phyloP scores from a whole-genome alignment of 306 rosid genomes.

The Sophora flavescens region DNA sequence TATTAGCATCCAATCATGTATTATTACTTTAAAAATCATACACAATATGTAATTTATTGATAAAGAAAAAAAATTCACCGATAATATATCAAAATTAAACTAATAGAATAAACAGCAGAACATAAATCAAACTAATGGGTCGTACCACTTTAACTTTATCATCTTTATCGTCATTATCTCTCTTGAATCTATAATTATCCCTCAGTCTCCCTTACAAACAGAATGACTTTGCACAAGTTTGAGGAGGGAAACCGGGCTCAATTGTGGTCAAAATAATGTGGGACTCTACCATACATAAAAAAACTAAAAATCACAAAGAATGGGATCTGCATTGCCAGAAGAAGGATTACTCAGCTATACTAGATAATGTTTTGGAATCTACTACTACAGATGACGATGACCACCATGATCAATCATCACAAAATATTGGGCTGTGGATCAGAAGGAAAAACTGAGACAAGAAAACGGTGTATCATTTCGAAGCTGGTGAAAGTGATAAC shows the following conservation, averaged over 20 bases:
- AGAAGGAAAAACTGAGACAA: constrained; percentile 66
- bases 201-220: constrained; percentile 42
- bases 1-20: too few species aligned
- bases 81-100: too few species aligned
- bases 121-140: too few species aligned
- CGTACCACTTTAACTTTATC: too few species aligned
- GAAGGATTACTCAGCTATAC: constrained; percentile 36
- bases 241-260: constrained; percentile 40
- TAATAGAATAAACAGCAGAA: too few species aligned
- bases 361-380: constrained; percentile 30
- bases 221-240: constrained; percentile 43
- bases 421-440: constrained; percentile 72
- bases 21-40: too few species aligned
- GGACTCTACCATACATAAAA: constrained; percentile 45
- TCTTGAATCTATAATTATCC: constrained; percentile 41
- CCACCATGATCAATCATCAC: constrained; percentile 54
- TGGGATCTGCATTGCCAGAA: constrained; percentile 40
- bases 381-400: constrained; percentile 28
- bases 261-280: constrained; percentile 38
- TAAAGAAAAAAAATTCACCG: too few species aligned
- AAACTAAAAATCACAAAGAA: constrained; percentile 44
- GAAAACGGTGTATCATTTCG: constrained; percentile 93
- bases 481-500: constrained; percentile 91
- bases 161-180: constrained; percentile 62
- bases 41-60: too few species aligned